Percentiles rank a stretch among this genome's conserved stretches.
These are phyloP conservation scores for Isabelozyma rhagii DNA, from an alignment of 805 yeast species.

Conservation along the genomic window DNA sequence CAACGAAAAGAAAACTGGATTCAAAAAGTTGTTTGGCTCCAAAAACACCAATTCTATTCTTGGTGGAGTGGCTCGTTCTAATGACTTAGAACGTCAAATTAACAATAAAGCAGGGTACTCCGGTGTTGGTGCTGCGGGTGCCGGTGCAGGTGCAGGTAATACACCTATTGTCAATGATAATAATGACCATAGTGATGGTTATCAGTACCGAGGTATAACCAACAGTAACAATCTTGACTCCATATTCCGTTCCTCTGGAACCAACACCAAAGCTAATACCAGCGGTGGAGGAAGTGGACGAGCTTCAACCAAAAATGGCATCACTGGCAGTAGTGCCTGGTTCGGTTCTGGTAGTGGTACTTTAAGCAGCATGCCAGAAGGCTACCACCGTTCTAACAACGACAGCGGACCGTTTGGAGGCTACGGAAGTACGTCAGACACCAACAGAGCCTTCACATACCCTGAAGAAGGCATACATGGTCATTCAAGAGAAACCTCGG, in stretches of 20 bases:
- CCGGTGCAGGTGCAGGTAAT: background rate
- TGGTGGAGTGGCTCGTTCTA: slow-evolving; percentile 15
- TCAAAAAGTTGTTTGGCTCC: slow-evolving; percentile 29
- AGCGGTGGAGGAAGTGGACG: background rate
- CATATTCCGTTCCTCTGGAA: slow-evolving; percentile 24
- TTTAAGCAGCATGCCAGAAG: background rate
- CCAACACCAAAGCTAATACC: slow-evolving; percentile 6
- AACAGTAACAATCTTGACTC: slow-evolving; percentile 41
- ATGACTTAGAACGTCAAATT: slow-evolving; percentile 27
- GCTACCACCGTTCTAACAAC: background rate
- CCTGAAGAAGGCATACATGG: slow-evolving; percentile 10
- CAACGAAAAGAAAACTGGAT: slow-evolving; percentile 16
- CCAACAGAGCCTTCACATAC: background rate
- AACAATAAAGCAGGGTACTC: slow-evolving; percentile 6
- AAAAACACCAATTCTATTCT: slow-evolving; percentile 9
- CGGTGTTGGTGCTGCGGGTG: slow-evolving; percentile 10
- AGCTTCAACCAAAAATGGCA: slow-evolving; percentile 4
- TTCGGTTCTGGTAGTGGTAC: background rate
- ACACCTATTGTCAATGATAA: slow-evolving; percentile 5
- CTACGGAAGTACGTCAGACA: background rate
- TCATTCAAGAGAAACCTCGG: slow-evolving; percentile 5
- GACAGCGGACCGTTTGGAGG: slow-evolving; percentile 1
- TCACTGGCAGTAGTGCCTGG: slow-evolving; percentile 3
- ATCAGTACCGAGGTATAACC: slow-evolving; percentile 42
- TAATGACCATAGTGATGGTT: slow-evolving; percentile 25